Conservation (phyloP, 495 filamentous ascomycete genomes). For the Lasiosphaeris hirsuta region DNA sequence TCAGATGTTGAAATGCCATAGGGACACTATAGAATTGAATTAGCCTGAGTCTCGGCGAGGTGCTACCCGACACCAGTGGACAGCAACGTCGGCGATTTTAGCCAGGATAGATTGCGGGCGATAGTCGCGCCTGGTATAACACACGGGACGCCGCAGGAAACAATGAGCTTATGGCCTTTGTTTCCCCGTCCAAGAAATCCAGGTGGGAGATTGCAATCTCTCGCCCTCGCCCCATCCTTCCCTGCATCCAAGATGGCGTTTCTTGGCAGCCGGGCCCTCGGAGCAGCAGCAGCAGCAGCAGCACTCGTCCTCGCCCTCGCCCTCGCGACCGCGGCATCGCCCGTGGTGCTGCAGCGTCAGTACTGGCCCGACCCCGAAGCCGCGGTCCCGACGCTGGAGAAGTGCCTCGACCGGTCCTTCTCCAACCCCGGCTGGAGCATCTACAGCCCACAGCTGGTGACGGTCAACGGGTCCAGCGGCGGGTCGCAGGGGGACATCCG, state of each 20-base stretch:
- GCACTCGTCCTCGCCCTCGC: slow-evolving; percentile 13
- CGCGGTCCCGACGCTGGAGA: slow-evolving; percentile 1
- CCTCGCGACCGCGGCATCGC: slow-evolving; percentile 15
- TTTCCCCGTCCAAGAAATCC: neutral
- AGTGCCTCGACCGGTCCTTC: slow-evolving; percentile 24
- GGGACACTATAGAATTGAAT: no score
- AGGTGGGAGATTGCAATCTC: neutral
- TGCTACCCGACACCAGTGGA: no score
- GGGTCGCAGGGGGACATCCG: slow-evolving; percentile 25
- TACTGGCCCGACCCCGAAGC: slow-evolving; percentile 17
- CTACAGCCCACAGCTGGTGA: slow-evolving; percentile 17
- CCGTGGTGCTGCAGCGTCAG: slow-evolving; percentile 8
- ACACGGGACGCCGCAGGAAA: no score
- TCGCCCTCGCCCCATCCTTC: neutral
- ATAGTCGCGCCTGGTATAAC: no score
- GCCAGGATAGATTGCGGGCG: no score
- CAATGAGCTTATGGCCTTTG: no score
- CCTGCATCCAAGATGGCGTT: neutral
- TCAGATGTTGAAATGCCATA: no score
- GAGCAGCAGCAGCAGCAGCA: no score
- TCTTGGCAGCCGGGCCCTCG: neutral
- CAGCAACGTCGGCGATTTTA: no score
- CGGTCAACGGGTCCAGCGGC: slow-evolving; percentile 20
- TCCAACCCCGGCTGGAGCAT: slow-evolving; percentile 19
- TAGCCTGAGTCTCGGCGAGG: no score